Evolutionary conservation across 306 rosid species (phyloP).

Genomic region (Arachis stenosperma): DNA sequence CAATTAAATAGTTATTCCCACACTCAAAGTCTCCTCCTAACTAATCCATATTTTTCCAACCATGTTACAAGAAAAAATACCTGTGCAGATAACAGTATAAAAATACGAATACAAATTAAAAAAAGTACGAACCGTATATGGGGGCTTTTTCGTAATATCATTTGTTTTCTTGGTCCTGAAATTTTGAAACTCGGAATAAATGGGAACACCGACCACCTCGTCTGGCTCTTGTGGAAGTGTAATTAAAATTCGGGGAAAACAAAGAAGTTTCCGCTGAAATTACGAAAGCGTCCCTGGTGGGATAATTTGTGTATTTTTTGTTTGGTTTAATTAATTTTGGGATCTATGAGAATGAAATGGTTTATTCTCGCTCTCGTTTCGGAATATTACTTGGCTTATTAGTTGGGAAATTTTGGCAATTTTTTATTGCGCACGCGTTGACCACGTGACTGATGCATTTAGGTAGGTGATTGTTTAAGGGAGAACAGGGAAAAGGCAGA

Average conservation of each 20-base stretch:
- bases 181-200: not conserved
- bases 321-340: too few species aligned
- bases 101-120: too few species aligned
- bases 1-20: conserved; percentile 53
- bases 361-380: conserved; percentile 7
- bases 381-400: conserved; percentile 29
- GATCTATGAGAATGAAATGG: not conserved
- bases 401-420: not conserved
- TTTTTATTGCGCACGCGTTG: conserved; percentile 27
- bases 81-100: not conserved
- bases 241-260: not conserved
- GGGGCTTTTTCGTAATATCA: conserved; percentile 40
- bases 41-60: conserved; percentile 21
- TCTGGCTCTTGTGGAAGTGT: not conserved
- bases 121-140: too few species aligned
- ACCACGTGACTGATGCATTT: conserved; percentile 35
- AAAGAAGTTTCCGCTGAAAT: not conserved
- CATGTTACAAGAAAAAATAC: conserved; percentile 37
- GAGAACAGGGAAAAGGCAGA: not conserved
- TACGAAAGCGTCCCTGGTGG: not conserved
- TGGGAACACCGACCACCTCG: conserved; percentile 31
- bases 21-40: conserved; percentile 5
- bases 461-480: not conserved
- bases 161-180: not conserved
- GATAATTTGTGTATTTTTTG: too few species aligned